phyloP scores from a whole-genome alignment of 108 stramenopile species.

The Tribonema minus region DNA sequence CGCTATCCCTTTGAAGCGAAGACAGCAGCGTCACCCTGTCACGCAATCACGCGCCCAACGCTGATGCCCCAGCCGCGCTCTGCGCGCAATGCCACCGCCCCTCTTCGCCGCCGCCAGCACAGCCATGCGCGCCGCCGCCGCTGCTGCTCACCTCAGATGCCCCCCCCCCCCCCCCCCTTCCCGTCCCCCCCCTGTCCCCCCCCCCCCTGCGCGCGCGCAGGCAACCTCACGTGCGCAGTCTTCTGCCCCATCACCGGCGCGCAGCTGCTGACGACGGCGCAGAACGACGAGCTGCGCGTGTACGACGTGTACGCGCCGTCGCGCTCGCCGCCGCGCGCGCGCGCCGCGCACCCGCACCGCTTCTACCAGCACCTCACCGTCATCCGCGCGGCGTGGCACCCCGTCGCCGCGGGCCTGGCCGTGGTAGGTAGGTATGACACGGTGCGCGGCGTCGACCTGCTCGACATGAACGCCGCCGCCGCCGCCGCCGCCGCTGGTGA shows the following conservation, averaged over 20 bases:
- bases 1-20: no score
- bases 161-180: no score
- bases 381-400: background rate
- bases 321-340: background rate
- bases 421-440: background rate
- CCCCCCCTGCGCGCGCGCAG: no score
- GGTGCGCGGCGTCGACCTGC: background rate
- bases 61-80: no score
- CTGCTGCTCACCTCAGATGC: no score
- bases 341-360: background rate
- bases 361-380: background rate
- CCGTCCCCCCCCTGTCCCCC: no score
- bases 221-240: background rate
- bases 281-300: background rate
- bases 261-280: background rate
- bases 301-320: background rate
- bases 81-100: no score
- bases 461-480: background rate
- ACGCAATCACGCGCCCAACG: no score
- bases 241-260: background rate
- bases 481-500: background rate
- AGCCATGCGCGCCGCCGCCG: no score
- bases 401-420: background rate
- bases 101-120: no score
- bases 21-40: no score